phyloP scores from a whole-genome alignment of 1,284 basidiomycete genomes.

The Ceratobasidium sp. region DNA sequence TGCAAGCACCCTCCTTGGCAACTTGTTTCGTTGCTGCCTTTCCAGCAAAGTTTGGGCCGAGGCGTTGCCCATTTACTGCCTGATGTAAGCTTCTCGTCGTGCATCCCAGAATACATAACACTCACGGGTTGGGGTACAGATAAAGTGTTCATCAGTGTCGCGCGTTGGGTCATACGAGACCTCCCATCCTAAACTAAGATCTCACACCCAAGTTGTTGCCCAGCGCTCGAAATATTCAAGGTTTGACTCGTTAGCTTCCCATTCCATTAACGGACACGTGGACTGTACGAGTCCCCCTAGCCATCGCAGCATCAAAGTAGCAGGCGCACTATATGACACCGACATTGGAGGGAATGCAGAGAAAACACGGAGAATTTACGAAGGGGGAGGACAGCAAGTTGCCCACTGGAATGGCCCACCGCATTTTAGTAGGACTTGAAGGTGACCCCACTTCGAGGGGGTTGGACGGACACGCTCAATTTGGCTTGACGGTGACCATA shows the following conservation, averaged over 20 bases:
- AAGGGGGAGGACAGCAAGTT: too few relatives aligned
- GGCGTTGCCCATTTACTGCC: not conserved
- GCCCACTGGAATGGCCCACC: too few relatives aligned
- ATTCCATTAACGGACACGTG: not conserved
- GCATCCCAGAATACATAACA: not conserved
- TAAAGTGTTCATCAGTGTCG: not conserved
- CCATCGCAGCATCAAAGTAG: not conserved
- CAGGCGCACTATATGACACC: not conserved
- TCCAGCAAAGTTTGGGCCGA: not conserved
- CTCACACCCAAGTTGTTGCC: not conserved
- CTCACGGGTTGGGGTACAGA: not conserved
- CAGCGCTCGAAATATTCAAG: slow-evolving; percentile 6
- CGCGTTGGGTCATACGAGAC: not conserved
- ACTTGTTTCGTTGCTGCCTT: not conserved
- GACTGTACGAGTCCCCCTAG: not conserved
- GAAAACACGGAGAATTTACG: not conserved
- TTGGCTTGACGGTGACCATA: too few relatives aligned
- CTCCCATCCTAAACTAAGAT: not conserved
- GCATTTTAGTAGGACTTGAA: too few relatives aligned
- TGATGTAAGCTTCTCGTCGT: not conserved
- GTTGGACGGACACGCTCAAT: too few relatives aligned
- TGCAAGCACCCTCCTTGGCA: not conserved
- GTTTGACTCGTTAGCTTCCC: not conserved
- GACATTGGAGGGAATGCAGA: not conserved
- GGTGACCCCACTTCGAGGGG: too few relatives aligned